A percentile compares a stretch with the other conserved stretches of the same genome.
Evolutionary conservation across 2,329 filamentous ascomycete species (phyloP).

Genomic region (Cercospora sesami): DNA sequence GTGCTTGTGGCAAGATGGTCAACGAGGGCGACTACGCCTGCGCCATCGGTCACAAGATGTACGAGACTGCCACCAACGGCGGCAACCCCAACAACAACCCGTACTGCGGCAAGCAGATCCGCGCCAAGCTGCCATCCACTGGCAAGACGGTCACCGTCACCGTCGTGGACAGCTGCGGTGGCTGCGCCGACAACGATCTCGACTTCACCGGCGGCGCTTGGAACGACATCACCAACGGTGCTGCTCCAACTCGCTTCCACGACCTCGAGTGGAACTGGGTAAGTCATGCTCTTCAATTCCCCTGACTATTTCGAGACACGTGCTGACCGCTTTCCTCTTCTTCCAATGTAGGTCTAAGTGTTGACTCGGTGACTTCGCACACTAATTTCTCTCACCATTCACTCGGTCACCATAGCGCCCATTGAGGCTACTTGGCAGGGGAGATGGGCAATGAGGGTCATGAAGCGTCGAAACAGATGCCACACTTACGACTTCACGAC

Average conservation of each 20-base stretch:
- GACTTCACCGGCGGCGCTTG: constrained; percentile 18
- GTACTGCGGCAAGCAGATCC: constrained; percentile 66
- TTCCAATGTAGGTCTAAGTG: background rate
- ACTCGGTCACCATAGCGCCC: background rate
- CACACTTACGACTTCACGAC: background rate
- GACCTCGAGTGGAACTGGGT: constrained; percentile 4
- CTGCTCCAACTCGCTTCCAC: background rate
- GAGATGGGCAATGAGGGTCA: background rate
- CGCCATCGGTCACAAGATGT: constrained; percentile 50
- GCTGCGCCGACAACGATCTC: constrained; percentile 50
- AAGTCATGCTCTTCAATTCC: background rate
- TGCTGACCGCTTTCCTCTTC: background rate
- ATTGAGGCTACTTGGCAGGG: background rate
- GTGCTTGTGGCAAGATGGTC: constrained; percentile 15
- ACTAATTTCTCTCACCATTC: background rate
- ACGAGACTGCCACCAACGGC: constrained; percentile 54
- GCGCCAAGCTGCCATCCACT: constrained; percentile 50
- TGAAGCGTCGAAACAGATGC: background rate
- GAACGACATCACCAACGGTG: constrained; percentile 13
- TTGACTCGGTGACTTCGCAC: background rate
- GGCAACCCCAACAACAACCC: constrained; percentile 62
- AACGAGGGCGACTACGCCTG: constrained; percentile 14
- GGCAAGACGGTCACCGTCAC: constrained; percentile 59
- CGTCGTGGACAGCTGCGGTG: constrained; percentile 67
- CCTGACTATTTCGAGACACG: background rate